Base-by-base conservation (phyloP, 2,329 filamentous ascomycete genomes). In the Metarhizium sp. region DNA sequence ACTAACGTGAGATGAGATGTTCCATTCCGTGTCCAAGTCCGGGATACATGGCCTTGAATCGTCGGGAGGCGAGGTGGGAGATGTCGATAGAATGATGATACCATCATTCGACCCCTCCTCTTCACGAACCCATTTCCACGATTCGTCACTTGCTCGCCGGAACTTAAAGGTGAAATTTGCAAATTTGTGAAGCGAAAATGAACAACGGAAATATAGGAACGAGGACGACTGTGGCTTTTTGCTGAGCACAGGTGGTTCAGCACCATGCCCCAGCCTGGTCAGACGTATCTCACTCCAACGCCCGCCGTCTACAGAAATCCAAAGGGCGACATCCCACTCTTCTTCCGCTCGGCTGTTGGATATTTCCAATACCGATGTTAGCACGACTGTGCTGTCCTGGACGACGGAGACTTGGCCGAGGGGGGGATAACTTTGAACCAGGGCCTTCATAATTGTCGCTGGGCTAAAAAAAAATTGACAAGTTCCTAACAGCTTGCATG, bases 121-220 rank as follows among this genome's bases (percentile, higher is more conserved):
- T 60, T 90, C 82, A 57, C 82, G 81, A 40, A 81, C 78, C 87
- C 88, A 92, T 63, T 77, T 81, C 88, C 88, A 92, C 1, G 76
- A 70, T 32, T 79, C 71, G 25, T 76, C 66, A 30, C 69, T 63
- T 4, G 67, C 68, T 50, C 76, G 72, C 30, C 86, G 80, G 63
- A 87, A 90, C 57, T 86, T 90, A 58, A 90, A 65, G 0, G 88
- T 92, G 65, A 92, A 92, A 2, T 75, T 79, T 7, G 85, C 62
- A 1, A 75, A 73, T 0, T 72, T 67, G 11, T 70, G 63, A 47
- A 83, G 71, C n/a, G 69, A 59, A 1, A 90, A 59, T 3, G 74
- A 66, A 1, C 74, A 71, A 0, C 71, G 72, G 66, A 85, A 90
- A 71, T 79, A 85, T 34, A 79, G 70, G 13, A 71, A 71, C 13